Evolutionary conservation across 441 rosid genomes (phyloP), one percentile per base, ranked within the genome.

Genomic region (Bruguiera hainesii): DNA sequence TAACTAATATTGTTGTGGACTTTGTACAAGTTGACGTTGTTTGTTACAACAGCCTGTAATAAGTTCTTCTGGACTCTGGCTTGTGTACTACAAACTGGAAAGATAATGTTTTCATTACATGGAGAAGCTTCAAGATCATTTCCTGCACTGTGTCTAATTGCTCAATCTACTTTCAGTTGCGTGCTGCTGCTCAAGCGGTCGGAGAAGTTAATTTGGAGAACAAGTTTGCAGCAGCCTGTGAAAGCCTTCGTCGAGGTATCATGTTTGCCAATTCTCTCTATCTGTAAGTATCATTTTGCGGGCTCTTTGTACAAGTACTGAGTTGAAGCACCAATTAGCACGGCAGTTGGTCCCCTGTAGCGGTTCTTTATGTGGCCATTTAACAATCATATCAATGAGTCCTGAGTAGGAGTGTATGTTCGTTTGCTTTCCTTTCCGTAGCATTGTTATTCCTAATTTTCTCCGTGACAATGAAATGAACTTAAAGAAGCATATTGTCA

Each of bases 211-310:
- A 71, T 77, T 71, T 93, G 65, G 98, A 85, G 72, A 80, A 69
- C 21, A 95, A 95, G 81, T 92, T 95, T 73, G 90, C 81, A 37
- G 94, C 90, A 20, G 98, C 97, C 60, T 85, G 99, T 62, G 96
- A 86, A 75, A 90, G 94, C 83, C 85, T 95, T 71, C 90, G 93
- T 0, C 82, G 95, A 70, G 99, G 99, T 49, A 90, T 95, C 57
- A 95, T 95, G 97, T 95, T 95, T 81, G 97, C 99, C 20, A 91
- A 91, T 80, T 95, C 99, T 53, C 96, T 95, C 53, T 91, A 94
- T 76, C 78, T 88, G 74, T 89, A 72, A 82, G 64, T 56, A 20
- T 52, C 11, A 30, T 46, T 60, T 53, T 46, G 67, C 71, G 48
- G 71, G 63, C 67, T 53, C 31, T 23, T 3, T 39, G 48, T 60